These are phyloP conservation scores for Coemansia sp. DNA, from an alignment of 192 early-diverging fungal species.

Conservation along the genomic window DNA sequence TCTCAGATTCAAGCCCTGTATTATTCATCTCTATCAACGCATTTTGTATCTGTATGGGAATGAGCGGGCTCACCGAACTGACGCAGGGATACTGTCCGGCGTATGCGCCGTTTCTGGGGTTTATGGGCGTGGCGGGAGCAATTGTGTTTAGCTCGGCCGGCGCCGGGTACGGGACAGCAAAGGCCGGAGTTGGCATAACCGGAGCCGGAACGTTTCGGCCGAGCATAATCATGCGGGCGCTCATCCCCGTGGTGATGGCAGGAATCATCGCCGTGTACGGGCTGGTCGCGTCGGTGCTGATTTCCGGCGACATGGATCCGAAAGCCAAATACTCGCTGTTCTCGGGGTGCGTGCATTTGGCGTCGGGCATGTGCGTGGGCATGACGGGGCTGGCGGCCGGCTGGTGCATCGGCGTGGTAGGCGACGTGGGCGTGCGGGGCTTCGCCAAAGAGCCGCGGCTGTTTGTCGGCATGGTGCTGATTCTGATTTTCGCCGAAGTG, in stretches of 20 bases:
- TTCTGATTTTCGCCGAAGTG: slow-evolving; percentile 99
- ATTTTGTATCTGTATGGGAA: slow-evolving; percentile 11
- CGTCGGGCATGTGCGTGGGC: slow-evolving; percentile 89
- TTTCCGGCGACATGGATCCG: slow-evolving; percentile 64
- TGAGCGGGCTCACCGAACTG: slow-evolving; percentile 32
- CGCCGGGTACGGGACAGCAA: slow-evolving; percentile 97
- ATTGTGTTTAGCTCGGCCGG: slow-evolving; percentile 84
- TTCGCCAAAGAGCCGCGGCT: slow-evolving; percentile 87
- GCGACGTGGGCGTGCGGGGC: slow-evolving; percentile 91
- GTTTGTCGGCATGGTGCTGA: slow-evolving; percentile 92
- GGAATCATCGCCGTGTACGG: slow-evolving; percentile 99
- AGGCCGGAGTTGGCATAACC: slow-evolving; percentile 94
- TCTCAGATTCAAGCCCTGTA: background rate
- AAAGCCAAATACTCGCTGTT: slow-evolving; percentile 52
- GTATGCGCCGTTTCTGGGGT: slow-evolving; percentile 60
- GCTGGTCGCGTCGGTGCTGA: slow-evolving; percentile 91
- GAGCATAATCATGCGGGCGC: slow-evolving; percentile 82
- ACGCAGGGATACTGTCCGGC: slow-evolving; percentile 53
- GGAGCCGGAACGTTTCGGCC: slow-evolving; percentile 93
- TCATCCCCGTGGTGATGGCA: slow-evolving; percentile 98
- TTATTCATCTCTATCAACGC: slow-evolving; percentile 1
- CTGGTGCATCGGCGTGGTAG: slow-evolving; percentile 94
- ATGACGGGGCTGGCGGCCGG: slow-evolving; percentile 92
- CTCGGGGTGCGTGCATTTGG: slow-evolving; percentile 86
- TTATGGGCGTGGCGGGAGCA: slow-evolving; percentile 56